phyloP scores from a whole-genome alignment of 2,329 filamentous ascomycete species.

The Chaetomium olivaceum region DNA sequence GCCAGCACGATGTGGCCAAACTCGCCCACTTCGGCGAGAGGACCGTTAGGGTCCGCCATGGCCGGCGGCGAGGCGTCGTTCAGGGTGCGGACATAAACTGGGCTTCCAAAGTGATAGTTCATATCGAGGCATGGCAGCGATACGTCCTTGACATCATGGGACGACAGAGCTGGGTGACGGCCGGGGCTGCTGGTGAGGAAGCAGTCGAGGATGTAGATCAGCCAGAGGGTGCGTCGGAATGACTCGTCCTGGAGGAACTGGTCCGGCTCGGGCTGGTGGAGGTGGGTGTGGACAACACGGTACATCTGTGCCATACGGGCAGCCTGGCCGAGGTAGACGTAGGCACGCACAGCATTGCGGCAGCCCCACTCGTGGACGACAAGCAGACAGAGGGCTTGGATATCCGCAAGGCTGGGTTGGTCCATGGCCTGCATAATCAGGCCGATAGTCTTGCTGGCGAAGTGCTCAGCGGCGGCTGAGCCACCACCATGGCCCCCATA shows the following conservation, averaged over 20 bases:
- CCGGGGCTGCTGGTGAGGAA: constrained; percentile 63
- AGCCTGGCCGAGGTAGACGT: constrained; percentile 63
- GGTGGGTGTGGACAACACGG: constrained; percentile 58
- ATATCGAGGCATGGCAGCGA: constrained; percentile 61
- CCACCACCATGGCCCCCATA: constrained; percentile 56
- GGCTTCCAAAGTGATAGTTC: constrained; percentile 63
- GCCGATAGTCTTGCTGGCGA: constrained; percentile 58
- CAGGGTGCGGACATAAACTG: constrained; percentile 59
- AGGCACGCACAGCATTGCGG: constrained; percentile 61
- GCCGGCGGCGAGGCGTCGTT: constrained; percentile 43
- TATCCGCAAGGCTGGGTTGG: constrained; percentile 60
- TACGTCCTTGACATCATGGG: constrained; percentile 56
- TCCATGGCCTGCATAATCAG: constrained; percentile 60
- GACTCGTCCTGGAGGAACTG: constrained; percentile 63
- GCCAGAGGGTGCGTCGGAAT: constrained; percentile 61
- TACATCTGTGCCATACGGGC: constrained; percentile 67
- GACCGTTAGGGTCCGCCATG: constrained; percentile 42
- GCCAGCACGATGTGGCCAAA: constrained; percentile 63
- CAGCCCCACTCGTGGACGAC: constrained; percentile 65
- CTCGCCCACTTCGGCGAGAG: constrained; percentile 57
- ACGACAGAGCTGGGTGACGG: constrained; percentile 57
- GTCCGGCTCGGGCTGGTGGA: constrained; percentile 53
- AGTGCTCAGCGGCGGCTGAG: constrained; percentile 58
- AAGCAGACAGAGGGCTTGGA: constrained; percentile 61
- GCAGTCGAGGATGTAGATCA: constrained; percentile 64